Percentiles rank a stretch among this genome's conserved stretches.
Evolutionary conservation across 2,329 filamentous ascomycete genomes (phyloP).

Genomic region (Trichoderma sp.): DNA sequence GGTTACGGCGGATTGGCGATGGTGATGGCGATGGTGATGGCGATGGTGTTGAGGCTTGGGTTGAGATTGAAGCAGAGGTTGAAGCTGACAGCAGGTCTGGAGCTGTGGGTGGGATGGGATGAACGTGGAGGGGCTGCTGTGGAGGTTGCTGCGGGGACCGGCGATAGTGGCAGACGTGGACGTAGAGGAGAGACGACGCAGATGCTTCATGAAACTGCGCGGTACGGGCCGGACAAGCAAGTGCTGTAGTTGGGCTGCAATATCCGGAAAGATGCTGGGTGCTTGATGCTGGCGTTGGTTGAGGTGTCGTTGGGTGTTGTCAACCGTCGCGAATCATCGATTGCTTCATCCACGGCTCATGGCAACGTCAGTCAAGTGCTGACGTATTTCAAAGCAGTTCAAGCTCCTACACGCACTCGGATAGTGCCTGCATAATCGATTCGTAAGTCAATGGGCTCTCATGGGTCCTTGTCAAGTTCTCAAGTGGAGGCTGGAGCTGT

Average conservation of each 20-base stretch:
- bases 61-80: not conserved
- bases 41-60: not conserved
- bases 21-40: not conserved
- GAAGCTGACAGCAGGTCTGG: not conserved
- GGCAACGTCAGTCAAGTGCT: not conserved
- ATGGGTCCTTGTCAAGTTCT: not conserved
- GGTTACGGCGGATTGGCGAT: not conserved
- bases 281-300: not conserved
- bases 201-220: slow-evolving; percentile 2
- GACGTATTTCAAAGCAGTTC: not conserved
- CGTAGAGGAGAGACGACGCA: not conserved
- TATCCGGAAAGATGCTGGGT: not conserved
- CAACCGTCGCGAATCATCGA: not conserved
- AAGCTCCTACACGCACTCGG: not conserved
- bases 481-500: not conserved
- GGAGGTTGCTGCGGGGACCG: slow-evolving; percentile 9
- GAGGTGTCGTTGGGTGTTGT: not conserved
- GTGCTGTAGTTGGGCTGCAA: not conserved
- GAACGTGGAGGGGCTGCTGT: not conserved
- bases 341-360: not conserved
- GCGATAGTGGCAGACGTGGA: not conserved
- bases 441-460: not conserved
- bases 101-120: not conserved
- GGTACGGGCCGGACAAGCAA: not conserved
- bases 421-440: not conserved